Conservation (phyloP, 192 early-diverging fungal genomes). For the Coemansia sp. region DNA sequence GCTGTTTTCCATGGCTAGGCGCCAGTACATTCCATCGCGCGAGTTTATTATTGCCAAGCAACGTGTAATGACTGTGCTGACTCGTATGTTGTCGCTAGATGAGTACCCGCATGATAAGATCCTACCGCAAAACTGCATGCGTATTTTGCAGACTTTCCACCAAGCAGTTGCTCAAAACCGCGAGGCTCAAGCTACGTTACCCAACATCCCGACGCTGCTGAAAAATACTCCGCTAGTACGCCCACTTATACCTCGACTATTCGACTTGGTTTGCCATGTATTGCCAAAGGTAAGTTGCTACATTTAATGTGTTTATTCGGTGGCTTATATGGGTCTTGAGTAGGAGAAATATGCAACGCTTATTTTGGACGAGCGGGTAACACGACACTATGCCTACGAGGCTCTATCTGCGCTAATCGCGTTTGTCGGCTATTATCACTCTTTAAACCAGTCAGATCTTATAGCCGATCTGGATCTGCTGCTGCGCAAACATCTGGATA, state of each 20-base stretch:
- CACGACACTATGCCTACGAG: constrained; percentile 24
- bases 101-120: constrained; percentile 26
- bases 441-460: constrained; percentile 20
- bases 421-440: constrained; percentile 42
- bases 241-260: constrained; percentile 35
- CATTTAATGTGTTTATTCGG: not conserved
- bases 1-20: constrained; percentile 26
- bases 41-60: constrained; percentile 14
- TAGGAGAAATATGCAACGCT: constrained; percentile 3
- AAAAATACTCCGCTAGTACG: constrained; percentile 33
- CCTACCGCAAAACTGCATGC: constrained; percentile 11
- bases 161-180: constrained; percentile 14
- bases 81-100: constrained; percentile 13
- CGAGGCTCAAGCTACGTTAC: constrained; percentile 26
- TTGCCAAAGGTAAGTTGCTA: constrained; percentile 32
- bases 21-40: constrained; percentile 7
- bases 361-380: constrained; percentile 11
- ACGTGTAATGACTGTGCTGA: constrained; percentile 13
- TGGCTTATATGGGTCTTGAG: not conserved
- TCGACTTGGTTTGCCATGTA: constrained; percentile 24
- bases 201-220: constrained; percentile 22
- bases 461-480: constrained; percentile 1
- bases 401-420: constrained; percentile 25
- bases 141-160: constrained; percentile 21
- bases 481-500: constrained; percentile 2